Evolutionary conservation across 2,329 filamentous ascomycete genomes (phyloP).

Genomic region (Fragosphaeria purpurea): DNA sequence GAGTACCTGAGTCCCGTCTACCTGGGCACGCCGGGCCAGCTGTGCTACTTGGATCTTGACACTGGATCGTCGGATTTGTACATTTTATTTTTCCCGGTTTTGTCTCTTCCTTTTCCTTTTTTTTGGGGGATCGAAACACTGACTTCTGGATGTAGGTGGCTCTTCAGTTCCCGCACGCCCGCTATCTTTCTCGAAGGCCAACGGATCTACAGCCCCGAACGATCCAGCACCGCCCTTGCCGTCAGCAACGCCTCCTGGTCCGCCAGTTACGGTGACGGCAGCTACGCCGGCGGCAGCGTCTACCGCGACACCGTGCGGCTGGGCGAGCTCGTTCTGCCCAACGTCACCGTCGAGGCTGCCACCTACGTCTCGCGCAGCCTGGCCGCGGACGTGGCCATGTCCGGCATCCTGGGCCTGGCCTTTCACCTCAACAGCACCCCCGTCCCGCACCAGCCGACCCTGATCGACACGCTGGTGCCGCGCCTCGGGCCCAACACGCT

Average conservation of each 20-base stretch:
- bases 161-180: constrained; percentile 41
- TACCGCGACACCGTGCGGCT: constrained; percentile 40
- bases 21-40: constrained; percentile 48
- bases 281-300: constrained; percentile 34
- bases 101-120: too few species aligned
- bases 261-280: constrained; percentile 37
- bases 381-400: constrained; percentile 34
- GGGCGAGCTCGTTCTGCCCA: constrained; percentile 32
- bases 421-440: constrained; percentile 36
- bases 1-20: constrained; percentile 53
- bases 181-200: constrained; percentile 34
- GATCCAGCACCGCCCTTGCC: constrained; percentile 32
- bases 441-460: constrained; percentile 29
- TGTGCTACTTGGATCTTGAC: constrained; percentile 58
- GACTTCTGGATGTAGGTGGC: constrained; percentile 31
- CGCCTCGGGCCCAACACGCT: constrained; percentile 28
- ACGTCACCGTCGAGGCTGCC: constrained; percentile 41
- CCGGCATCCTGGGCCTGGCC: constrained; percentile 43
- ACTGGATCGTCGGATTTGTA: constrained; percentile 56
- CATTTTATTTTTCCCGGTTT: constrained; percentile 27
- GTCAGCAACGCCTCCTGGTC: constrained; percentile 37
- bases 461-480: constrained; percentile 34
- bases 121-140: too few species aligned
- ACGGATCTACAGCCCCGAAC: constrained; percentile 32
- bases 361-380: constrained; percentile 26